phyloP scores from a whole-genome alignment of 1,284 basidiomycete genomes.

The Chiua sp. region DNA sequence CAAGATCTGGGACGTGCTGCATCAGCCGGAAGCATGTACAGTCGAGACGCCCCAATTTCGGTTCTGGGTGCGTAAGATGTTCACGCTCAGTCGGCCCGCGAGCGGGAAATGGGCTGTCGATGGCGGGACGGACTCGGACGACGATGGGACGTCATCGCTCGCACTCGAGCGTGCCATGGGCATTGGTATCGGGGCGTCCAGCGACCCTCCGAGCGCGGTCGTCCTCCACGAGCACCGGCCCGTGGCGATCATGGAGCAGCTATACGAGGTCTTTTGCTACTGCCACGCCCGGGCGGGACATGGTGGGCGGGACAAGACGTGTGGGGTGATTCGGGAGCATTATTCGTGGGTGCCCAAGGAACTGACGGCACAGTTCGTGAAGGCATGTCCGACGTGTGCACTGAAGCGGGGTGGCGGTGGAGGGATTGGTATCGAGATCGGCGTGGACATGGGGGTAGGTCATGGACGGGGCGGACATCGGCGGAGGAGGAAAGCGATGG shows the following conservation, averaged over 20 bases:
- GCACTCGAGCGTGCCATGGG: slow-evolving; percentile 29
- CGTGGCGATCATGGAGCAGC: slow-evolving; percentile 74
- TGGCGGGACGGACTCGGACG: neutral
- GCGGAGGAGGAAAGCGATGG: neutral
- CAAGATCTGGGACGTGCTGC: slow-evolving; percentile 68
- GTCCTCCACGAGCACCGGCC: slow-evolving; percentile 71
- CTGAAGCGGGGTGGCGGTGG: slow-evolving; percentile 41
- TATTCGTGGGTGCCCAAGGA: slow-evolving; percentile 86
- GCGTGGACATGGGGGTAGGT: neutral
- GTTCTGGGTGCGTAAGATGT: slow-evolving; percentile 84
- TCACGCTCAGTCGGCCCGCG: slow-evolving; percentile 51
- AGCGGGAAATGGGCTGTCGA: neutral
- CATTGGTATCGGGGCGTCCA: slow-evolving; percentile 7
- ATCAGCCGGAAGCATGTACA: slow-evolving; percentile 47
- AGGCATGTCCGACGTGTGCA: slow-evolving; percentile 73
- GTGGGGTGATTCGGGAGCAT: slow-evolving; percentile 58
- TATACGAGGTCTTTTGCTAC: slow-evolving; percentile 77
- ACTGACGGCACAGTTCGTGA: slow-evolving; percentile 76
- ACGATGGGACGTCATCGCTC: slow-evolving; percentile 10
- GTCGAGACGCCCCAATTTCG: slow-evolving; percentile 69
- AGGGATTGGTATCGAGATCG: neutral
- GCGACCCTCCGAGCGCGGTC: slow-evolving; percentile 35
- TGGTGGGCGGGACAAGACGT: slow-evolving; percentile 79
- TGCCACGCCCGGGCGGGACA: slow-evolving; percentile 72
- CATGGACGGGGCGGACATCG: neutral